These are phyloP conservation scores for Leishmania martiniquensis DNA, from an alignment of 208 protist genomes.

Conservation along the genomic window DNA sequence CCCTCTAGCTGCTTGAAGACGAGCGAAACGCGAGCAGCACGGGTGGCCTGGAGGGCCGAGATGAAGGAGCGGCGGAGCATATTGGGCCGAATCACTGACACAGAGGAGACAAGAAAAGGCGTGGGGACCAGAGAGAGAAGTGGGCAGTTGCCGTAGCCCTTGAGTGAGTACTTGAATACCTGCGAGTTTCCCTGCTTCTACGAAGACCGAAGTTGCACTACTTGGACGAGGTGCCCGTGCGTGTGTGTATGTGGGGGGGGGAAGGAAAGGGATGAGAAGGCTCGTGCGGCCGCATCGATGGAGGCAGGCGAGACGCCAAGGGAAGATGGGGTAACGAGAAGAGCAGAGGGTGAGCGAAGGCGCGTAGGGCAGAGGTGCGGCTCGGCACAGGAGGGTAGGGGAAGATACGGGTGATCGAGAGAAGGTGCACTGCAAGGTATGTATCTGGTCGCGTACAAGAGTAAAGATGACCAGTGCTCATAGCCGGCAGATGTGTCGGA, in stretches of 20 bases:
- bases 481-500: not conserved
- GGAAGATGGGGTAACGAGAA: not conserved
- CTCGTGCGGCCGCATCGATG: not conserved
- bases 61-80: slow-evolving; percentile 80
- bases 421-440: not conserved
- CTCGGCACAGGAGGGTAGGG: not conserved
- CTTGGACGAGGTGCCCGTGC: not conserved
- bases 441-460: not conserved
- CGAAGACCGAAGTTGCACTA: slow-evolving; percentile 4
- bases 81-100: not conserved
- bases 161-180: not conserved
- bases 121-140: not conserved
- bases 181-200: not conserved
- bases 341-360: not conserved
- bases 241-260: not conserved
- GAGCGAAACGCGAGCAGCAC: slow-evolving; percentile 62
- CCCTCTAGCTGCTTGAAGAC: slow-evolving; percentile 87
- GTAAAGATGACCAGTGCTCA: not conserved
- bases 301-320: not conserved
- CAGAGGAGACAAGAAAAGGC: not conserved
- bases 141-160: not conserved
- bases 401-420: not conserved
- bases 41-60: slow-evolving; percentile 66
- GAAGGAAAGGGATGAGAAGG: not conserved
- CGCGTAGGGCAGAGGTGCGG: not conserved